Conservation (phyloP, 495 filamentous ascomycete genomes). For the Glutinoglossum americanum region DNA sequence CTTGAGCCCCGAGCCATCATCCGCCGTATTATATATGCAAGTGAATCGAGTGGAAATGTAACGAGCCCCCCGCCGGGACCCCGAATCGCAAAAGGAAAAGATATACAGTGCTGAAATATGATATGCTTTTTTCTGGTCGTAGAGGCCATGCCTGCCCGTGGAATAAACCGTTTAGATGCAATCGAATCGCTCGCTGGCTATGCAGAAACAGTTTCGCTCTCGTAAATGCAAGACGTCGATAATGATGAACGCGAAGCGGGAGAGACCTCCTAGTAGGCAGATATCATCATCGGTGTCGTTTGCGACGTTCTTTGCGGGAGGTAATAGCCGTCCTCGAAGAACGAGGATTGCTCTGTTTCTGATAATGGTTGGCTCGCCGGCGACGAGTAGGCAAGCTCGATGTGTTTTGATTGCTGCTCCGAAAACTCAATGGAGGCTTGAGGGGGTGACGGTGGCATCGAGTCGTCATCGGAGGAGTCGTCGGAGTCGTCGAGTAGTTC, state of each 20-base stretch:
- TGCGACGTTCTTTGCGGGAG: not conserved
- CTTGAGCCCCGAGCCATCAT: not conserved
- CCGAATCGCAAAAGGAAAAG: not conserved
- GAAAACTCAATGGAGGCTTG: constrained; percentile 3
- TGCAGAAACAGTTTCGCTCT: not conserved
- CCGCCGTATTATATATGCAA: not conserved
- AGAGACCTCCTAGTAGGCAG: not conserved
- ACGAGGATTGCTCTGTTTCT: not conserved
- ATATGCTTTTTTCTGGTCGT: not conserved
- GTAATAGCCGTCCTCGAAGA: constrained; percentile 6
- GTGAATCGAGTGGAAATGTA: not conserved
- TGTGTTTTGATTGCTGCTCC: not conserved
- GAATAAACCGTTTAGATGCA: not conserved
- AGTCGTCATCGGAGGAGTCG: constrained; percentile 3
- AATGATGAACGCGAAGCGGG: not conserved
- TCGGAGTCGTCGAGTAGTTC: constrained; percentile 5
- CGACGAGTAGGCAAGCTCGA: not conserved
- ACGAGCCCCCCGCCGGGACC: not conserved
- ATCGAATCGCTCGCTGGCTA: not conserved
- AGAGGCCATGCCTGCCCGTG: not conserved
- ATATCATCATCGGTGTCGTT: not conserved
- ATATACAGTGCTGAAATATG: not conserved
- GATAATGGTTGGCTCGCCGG: not conserved
- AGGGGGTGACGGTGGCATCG: constrained; percentile 7
- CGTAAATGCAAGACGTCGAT: not conserved